phyloP scores from a whole-genome alignment of 2,329 filamentous ascomycete species.

The Dryadomyces quercus-mongolicae region DNA sequence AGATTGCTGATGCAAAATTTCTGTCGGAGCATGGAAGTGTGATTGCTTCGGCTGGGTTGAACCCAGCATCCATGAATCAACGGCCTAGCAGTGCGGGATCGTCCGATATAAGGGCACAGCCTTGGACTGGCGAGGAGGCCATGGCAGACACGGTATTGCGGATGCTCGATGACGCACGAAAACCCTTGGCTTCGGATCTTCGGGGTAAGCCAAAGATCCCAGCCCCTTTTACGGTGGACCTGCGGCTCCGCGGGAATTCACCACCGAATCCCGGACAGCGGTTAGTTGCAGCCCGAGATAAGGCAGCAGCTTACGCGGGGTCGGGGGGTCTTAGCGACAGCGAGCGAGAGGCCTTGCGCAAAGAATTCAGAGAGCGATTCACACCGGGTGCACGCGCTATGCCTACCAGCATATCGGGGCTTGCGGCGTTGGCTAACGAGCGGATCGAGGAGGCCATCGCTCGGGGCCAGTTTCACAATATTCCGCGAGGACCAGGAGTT shows the following conservation, averaged over 20 bases:
- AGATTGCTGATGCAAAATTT: conserved; percentile 43
- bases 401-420: conserved; percentile 64
- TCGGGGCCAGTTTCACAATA: conserved; percentile 75
- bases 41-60: conserved; percentile 31
- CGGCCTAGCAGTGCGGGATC: conserved; percentile 48
- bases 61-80: conserved; percentile 21
- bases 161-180: conserved; percentile 72
- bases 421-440: conserved; percentile 79
- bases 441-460: conserved; percentile 86
- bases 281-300: conserved; percentile 43
- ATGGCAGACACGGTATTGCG: conserved; percentile 66
- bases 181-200: conserved; percentile 46
- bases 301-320: conserved; percentile 37
- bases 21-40: conserved; percentile 34
- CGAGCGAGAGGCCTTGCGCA: conserved; percentile 59
- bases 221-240: conserved; percentile 31
- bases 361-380: conserved; percentile 73
- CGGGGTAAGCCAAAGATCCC: conserved; percentile 33
- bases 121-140: conserved; percentile 71
- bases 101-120: conserved; percentile 40
- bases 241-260: conserved; percentile 31
- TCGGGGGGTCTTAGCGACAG: conserved; percentile 46
- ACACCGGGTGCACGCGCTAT: conserved; percentile 57
- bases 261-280: conserved; percentile 31
- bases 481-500: conserved; percentile 66